Base-by-base conservation (phyloP, 2,329 filamentous ascomycete species). In the Diaporthe ilicicola region DNA sequence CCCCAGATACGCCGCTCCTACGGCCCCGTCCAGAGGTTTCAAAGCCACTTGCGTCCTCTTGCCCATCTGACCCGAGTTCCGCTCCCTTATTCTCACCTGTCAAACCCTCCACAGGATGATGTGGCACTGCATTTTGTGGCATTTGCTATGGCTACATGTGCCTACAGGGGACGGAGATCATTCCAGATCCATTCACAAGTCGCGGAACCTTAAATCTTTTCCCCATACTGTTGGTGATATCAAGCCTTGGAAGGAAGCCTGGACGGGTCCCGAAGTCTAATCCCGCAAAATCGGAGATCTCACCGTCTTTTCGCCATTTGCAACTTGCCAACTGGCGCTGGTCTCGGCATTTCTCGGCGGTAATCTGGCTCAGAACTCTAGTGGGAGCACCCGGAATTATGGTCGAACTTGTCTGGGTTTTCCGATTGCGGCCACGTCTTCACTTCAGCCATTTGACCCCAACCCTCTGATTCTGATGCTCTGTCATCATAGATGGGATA, bases 231-330 rank as follows among this genome's bases (percentile, higher is more conserved):
- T 19, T 27, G 55, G 37, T 61, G 55, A 61, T 44, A 22, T 46
- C 24, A 46, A 13, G 39, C 19, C 55, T 24, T 44, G 32, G 22
- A 13, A 61, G 24, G 29, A 4, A 44, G 22, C 55, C 37, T 37
- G 55, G 27, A 44, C 37, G 15, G 4, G 3, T 32, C 55, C 55
- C 55, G 10, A n/a, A 61, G 24, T 39, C 55, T 34, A 61, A 61
- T 61, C 24, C 44, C 55, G 24, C 55, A 46, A 22, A 37, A 24
- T 32, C 55, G 55, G 55, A 13, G 22, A 61, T 32, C 55, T 61
- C 55, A 61, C 55, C 55, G 55, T 61, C 55, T 61, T 61, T 61
- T 61, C 44, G 55, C n/a, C 55, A 61, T 32, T 27, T 4, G 22
- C 22, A 44, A 44, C 55, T 44, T 44, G 17, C 55, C 39, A 61